These are phyloP conservation scores for Teunomyces atbi DNA, from an alignment of 805 yeast species.

Conservation along the genomic window DNA sequence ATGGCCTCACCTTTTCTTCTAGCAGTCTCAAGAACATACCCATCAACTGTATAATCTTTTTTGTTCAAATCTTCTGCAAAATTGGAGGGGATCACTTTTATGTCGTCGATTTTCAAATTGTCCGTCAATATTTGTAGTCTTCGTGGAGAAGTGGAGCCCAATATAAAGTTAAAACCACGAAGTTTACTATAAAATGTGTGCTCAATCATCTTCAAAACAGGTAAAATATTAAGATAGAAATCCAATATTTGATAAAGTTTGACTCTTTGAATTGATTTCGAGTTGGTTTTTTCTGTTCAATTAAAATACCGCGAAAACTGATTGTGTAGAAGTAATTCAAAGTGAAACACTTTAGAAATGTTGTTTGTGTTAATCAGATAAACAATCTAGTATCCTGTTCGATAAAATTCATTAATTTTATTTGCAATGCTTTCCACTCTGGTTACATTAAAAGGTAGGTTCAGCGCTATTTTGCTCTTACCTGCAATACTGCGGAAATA, in stretches of 20 bases:
- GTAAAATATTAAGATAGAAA: neutral
- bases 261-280: too few relatives aligned
- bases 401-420: too few relatives aligned
- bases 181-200: constrained; percentile 22
- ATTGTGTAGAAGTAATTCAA: too few relatives aligned
- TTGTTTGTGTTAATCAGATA: too few relatives aligned
- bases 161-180: constrained; percentile 39
- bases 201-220: neutral
- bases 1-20: constrained; percentile 65
- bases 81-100: constrained; percentile 55
- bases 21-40: constrained; percentile 73
- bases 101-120: constrained; percentile 51
- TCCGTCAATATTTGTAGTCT: constrained; percentile 63
- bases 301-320: too few relatives aligned
- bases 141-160: constrained; percentile 86
- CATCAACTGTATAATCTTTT: constrained; percentile 37
- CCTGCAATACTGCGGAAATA: constrained; percentile 1
- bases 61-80: constrained; percentile 79
- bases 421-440: neutral
- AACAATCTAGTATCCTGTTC: too few relatives aligned
- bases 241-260: too few relatives aligned
- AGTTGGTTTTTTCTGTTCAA: too few relatives aligned
- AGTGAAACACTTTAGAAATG: too few relatives aligned
- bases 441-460: neutral
- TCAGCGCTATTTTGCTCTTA: neutral